Percentiles rank a stretch among this genome's conserved stretches.
phyloP scores from a whole-genome alignment of 1,139 yeast species.

The Kodamaea derodonti region DNA sequence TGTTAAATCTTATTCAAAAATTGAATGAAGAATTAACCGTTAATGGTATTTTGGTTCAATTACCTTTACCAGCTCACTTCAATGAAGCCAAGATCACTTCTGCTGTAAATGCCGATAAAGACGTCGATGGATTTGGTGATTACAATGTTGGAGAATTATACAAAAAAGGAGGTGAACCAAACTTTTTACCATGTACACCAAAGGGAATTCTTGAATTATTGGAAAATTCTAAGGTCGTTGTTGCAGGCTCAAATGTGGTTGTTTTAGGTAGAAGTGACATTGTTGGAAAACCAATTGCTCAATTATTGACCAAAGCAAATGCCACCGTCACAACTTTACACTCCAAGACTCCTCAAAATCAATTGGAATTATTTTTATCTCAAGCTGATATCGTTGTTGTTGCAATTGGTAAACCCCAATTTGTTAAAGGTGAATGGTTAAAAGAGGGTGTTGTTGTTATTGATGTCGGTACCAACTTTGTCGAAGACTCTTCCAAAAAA shows the following conservation, averaged over 20 bases:
- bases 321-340: constrained; percentile 87
- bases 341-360: constrained; percentile 58
- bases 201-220: constrained; percentile 85
- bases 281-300: constrained; percentile 92
- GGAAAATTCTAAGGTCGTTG: constrained; percentile 53
- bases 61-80: constrained; percentile 82
- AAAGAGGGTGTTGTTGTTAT: constrained; percentile 81
- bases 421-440: constrained; percentile 86
- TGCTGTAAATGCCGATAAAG: constrained; percentile 75
- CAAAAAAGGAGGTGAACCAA: constrained; percentile 83
- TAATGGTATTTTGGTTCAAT: constrained; percentile 88
- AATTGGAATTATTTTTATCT: constrained; percentile 56
- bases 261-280: constrained; percentile 95
- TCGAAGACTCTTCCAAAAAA: constrained; percentile 71
- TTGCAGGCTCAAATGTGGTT: constrained; percentile 83
- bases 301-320: constrained; percentile 70
- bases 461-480: constrained; percentile 94
- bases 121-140: constrained; percentile 95
- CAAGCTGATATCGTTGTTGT: constrained; percentile 88
- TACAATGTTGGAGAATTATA: constrained; percentile 88
- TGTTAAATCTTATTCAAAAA: constrained; percentile 54
- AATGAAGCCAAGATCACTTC: constrained; percentile 76
- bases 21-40: constrained; percentile 67
- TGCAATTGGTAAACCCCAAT: constrained; percentile 84
- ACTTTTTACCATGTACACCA: constrained; percentile 93